Base-by-base conservation (phyloP, 1,284 basidiomycete species). In the Ceratobasidium sp. region DNA sequence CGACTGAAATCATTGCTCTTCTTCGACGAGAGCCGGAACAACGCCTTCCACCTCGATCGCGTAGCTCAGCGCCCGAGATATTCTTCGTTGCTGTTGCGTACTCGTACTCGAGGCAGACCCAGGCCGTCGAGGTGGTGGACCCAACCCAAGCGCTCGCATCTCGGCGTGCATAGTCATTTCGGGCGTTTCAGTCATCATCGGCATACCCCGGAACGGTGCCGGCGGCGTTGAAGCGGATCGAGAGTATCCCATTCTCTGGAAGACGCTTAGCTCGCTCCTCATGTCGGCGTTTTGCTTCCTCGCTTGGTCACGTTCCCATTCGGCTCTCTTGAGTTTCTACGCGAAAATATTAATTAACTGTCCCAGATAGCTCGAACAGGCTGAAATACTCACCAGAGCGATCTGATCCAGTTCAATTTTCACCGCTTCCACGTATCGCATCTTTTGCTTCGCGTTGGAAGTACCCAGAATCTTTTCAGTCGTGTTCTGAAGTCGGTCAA, bases 301-400 rank as follows among this genome's bases (percentile, higher is more conserved):
- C 6, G 72, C 46, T 55, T 75, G 72, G 20, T 75, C 72, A 9
- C 72, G 72, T 46, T 75, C 72, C 58, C 61, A 66, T 23, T 75
- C 72, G 28, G 72, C 60, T 53, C 55, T 60, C 15, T 26, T 49
- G 7, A 75, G 61, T 75, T 75, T 64, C 72, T 75, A 44, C 20
- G 40, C 4, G 49, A 40, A 18, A 12, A 56, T 53, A 6, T n/a
- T 20, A 15, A n/a, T 66, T 10, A 33, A 42, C 42, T 63, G n/a
- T 33, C 12, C 18, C n/a, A 13, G 15, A 23, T 39, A 23, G 12
- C 33, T 33, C 33, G 13, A 46, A 53, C 18, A 15, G 20, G 23
- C 18, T 12, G 33, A 33, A 15, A 51, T 7, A 44, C 72, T 39
- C 20, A 66, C 72, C 61, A 64, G 60, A 9, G 72, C 60, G 18